Percentiles rank a stretch among this genome's conserved stretches.
These are phyloP conservation scores for Chaetomium olivaceum DNA, from an alignment of 2,329 filamentous ascomycete genomes.

Conservation along the genomic window DNA sequence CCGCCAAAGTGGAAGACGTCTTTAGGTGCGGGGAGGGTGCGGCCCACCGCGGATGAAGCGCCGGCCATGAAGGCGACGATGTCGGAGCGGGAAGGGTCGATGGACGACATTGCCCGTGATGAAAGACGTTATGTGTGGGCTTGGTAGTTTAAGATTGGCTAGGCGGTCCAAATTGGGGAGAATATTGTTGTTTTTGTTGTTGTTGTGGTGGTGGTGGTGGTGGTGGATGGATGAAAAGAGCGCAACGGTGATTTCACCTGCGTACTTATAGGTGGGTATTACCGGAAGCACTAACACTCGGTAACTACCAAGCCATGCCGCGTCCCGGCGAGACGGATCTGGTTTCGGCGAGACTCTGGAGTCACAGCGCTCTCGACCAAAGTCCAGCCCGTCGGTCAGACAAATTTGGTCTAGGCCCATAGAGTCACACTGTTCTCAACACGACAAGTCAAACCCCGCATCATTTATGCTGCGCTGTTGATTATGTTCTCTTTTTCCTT, in stretches of 20 bases:
- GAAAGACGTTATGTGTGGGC: background rate
- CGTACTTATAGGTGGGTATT: background rate
- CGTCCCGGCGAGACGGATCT: background rate
- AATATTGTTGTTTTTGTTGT: background rate
- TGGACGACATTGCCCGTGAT: slow-evolving; percentile 8
- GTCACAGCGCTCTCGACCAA: background rate
- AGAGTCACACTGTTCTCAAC: too few species aligned
- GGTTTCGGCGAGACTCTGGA: background rate
- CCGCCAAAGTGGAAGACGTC: slow-evolving; percentile 37
- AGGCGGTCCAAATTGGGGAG: background rate
- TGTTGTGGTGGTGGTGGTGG: too few species aligned
- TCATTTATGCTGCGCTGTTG: too few species aligned
- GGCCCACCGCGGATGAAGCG: slow-evolving; percentile 31
- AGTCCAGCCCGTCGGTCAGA: too few species aligned
- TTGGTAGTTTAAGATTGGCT: background rate
- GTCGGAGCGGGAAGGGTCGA: slow-evolving; percentile 29
- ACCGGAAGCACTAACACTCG: background rate
- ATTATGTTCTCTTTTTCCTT: too few species aligned
- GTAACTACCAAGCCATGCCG: too few species aligned
- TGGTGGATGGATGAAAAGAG: background rate
- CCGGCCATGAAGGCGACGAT: slow-evolving; percentile 34
- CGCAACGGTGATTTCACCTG: background rate
- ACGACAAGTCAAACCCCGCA: too few species aligned
- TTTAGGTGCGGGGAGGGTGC: slow-evolving; percentile 31
- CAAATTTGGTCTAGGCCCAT: too few species aligned